These are phyloP conservation scores for Suillus plorans DNA, from an alignment of 768 basidiomycete genomes.

Conservation along the genomic window DNA sequence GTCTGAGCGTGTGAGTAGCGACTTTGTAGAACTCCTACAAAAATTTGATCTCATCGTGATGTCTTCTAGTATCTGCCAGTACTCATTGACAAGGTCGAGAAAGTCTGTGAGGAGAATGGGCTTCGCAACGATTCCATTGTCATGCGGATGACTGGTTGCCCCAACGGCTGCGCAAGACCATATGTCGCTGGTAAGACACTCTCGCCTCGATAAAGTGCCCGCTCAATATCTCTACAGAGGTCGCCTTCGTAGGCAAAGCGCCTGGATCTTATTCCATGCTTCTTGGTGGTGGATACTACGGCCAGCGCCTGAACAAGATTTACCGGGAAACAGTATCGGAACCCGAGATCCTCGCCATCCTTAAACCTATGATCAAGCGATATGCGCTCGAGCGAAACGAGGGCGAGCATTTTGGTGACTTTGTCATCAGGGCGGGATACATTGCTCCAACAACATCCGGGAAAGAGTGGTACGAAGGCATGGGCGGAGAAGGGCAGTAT, in stretches of 20 bases:
- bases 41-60: conserved; percentile 28
- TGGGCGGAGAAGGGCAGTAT: conserved; percentile 75
- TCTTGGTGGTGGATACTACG: conserved; percentile 93
- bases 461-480: conserved; percentile 81
- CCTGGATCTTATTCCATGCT: conserved; percentile 92
- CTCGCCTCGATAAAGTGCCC: not conserved
- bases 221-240: conserved; percentile 48
- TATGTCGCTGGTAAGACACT: conserved; percentile 74
- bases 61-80: conserved; percentile 81
- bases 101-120: conserved; percentile 91
- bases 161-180: conserved; percentile 90
- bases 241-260: conserved; percentile 96
- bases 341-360: conserved; percentile 87
- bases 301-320: conserved; percentile 94
- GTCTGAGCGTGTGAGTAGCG: conserved; percentile 57
- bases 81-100: conserved; percentile 92
- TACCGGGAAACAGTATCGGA: conserved; percentile 90
- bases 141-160: conserved; percentile 99
- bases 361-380: conserved; percentile 90
- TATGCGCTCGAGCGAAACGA: conserved; percentile 86
- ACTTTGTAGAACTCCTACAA: not conserved
- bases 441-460: conserved; percentile 85
- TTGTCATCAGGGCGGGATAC: conserved; percentile 88
- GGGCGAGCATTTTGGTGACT: conserved; percentile 95
- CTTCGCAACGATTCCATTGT: conserved; percentile 92